Conservation (phyloP, 352 stramenopile genomes). For the Globisporangium apiculatum region DNA sequence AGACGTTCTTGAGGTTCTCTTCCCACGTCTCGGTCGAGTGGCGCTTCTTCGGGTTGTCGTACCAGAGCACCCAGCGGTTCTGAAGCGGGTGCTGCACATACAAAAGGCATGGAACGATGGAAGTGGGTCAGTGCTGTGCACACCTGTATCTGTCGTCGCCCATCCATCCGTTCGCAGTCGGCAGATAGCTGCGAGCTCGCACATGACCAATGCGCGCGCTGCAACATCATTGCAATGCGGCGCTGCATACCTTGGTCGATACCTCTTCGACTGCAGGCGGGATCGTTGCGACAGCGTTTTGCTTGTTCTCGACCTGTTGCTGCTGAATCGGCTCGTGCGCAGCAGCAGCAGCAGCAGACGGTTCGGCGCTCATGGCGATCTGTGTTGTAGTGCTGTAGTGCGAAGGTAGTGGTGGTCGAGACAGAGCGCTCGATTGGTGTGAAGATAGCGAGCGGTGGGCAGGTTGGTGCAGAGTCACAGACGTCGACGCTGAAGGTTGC, state of each 20-base stretch:
- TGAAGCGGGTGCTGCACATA: constrained; percentile 68
- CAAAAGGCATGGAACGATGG: constrained; percentile 3
- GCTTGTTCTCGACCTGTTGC: constrained; percentile 22
- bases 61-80: constrained; percentile 86
- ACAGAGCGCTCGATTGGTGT: constrained; percentile 7
- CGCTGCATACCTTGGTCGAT: constrained; percentile 44
- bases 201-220: background rate
- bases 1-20: constrained; percentile 89
- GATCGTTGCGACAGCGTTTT: constrained; percentile 21
- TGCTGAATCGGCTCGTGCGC: constrained; percentile 23
- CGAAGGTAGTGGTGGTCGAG: constrained; percentile 5
- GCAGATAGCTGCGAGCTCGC: background rate
- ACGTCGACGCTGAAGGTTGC: background rate
- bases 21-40: constrained; percentile 84
- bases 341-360: constrained; percentile 1
- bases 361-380: constrained; percentile 31
- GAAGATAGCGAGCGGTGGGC: background rate
- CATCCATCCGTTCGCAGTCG: background rate
- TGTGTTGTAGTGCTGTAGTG: background rate
- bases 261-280: constrained; percentile 33
- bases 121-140: too few relatives aligned
- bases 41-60: constrained; percentile 88
- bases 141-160: background rate
- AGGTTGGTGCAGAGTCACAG: background rate
- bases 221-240: background rate